Conservation (phyloP, 495 filamentous ascomycete genomes). For the Beverwykella pulmonaria region DNA sequence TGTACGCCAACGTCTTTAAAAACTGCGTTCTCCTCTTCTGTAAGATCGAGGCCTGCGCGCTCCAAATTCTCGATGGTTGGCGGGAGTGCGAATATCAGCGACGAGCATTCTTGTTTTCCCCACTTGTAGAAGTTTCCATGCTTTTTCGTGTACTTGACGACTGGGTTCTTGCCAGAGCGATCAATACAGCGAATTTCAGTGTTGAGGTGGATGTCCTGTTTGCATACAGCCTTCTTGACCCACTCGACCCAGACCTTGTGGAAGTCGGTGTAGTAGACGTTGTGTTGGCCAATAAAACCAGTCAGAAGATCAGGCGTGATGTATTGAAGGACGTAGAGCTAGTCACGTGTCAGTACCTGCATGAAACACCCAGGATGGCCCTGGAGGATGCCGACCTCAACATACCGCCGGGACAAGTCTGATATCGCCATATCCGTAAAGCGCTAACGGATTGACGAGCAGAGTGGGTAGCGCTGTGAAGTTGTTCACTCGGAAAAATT, state of each 20-base stretch:
- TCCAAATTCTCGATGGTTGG: conserved; percentile 35
- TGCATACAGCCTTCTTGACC: conserved; percentile 18
- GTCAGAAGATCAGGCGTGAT: conserved; percentile 37
- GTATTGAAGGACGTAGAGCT: conserved; percentile 39
- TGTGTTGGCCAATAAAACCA: conserved; percentile 32
- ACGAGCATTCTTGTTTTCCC: conserved; percentile 31
- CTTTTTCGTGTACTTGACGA: conserved; percentile 45
- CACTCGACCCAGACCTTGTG: conserved; percentile 31
- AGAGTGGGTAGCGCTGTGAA: conserved; percentile 31
- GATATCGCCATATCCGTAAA: conserved; percentile 39
- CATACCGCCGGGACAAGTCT: conserved; percentile 33
- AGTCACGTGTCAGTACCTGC: conserved; percentile 25
- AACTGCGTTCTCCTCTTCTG: conserved; percentile 23
- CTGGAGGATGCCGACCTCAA: not conserved
- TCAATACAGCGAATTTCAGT: conserved; percentile 30
- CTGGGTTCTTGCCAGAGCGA: conserved; percentile 43
- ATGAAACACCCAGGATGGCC: not conserved
- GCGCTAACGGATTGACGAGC: conserved; percentile 32
- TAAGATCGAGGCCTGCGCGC: conserved; percentile 26
- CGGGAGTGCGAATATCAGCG: conserved; percentile 33
- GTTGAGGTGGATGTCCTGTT: conserved; percentile 14
- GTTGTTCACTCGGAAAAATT: conserved; percentile 33
- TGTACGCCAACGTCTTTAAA: conserved; percentile 28
- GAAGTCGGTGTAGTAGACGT: conserved; percentile 38
- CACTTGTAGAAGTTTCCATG: conserved; percentile 23